Percentiles rank a stretch among this genome's conserved stretches.
These are phyloP conservation scores for Rhynchosporium graminicola DNA, from an alignment of 2,329 filamentous ascomycete species.

Conservation along the genomic window DNA sequence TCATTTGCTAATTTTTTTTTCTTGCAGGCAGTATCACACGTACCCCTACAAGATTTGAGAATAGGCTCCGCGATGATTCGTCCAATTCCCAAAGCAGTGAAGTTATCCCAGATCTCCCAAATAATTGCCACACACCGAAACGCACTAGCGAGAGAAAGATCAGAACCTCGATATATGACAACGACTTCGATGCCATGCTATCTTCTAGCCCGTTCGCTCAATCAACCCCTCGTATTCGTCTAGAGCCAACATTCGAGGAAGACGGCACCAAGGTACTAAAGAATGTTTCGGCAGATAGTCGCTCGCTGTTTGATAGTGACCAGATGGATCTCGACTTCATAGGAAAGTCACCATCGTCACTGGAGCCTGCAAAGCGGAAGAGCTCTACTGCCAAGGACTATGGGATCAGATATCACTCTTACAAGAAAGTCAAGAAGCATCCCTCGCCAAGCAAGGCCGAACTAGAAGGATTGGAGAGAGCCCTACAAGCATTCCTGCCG, in stretches of 20 bases:
- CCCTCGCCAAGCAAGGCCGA: conserved; percentile 34
- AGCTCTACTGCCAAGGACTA: conserved; percentile 16
- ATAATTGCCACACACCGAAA: conserved; percentile 13
- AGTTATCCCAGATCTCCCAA: conserved; percentile 20
- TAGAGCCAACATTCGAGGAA: conserved; percentile 30
- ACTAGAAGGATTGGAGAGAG: conserved; percentile 30
- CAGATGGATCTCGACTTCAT: conserved; percentile 17
- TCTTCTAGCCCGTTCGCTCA: conserved; percentile 36
- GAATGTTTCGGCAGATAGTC: conserved; percentile 25
- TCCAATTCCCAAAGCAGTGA: conserved; percentile 17
- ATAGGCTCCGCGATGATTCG: conserved; percentile 19
- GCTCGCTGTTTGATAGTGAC: conserved; percentile 30
- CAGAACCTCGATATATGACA: conserved; percentile 14
- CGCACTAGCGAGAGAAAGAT: neutral
- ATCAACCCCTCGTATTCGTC: conserved; percentile 36
- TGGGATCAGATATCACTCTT: conserved; percentile 5
- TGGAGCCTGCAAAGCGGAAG: conserved; percentile 23
- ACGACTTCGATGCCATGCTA: conserved; percentile 28
- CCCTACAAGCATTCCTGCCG: conserved; percentile 16
- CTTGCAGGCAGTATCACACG: conserved; percentile 15
- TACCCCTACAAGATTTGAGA: conserved; percentile 25
- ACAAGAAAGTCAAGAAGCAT: conserved; percentile 33
- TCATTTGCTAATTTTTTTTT: neutral
- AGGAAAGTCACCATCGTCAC: conserved; percentile 6
- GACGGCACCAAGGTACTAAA: conserved; percentile 26